A percentile compares a stretch with the other conserved stretches of the same genome.
Evolutionary conservation across 129 eudicot species (phyloP).

Genomic region (Pulicaria dysenterica): DNA sequence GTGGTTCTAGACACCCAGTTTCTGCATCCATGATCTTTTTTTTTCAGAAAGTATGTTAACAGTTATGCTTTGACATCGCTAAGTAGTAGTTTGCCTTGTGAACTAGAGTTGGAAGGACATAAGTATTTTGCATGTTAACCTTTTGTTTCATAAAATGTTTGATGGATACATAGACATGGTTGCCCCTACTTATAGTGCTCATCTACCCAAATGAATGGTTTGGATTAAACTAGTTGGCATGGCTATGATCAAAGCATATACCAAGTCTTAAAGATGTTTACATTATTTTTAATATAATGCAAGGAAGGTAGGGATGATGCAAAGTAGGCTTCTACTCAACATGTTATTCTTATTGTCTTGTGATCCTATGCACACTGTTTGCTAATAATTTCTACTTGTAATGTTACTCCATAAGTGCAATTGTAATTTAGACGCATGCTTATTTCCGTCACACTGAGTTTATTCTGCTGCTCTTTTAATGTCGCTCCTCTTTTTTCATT

Average conservation of each 20-base stretch:
- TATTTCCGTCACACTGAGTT: too few species aligned
- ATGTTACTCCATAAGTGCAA: neutral
- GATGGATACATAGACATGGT: conserved; percentile 9
- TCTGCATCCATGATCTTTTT: neutral
- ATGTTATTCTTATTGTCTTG: neutral
- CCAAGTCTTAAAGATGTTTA: too few species aligned
- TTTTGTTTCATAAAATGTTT: conserved; percentile 6
- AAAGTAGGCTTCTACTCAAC: neutral
- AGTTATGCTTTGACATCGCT: neutral
- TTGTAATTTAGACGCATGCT: neutral
- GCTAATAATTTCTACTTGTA: neutral
- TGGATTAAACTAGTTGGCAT: neutral
- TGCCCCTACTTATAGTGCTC: conserved; percentile 14
- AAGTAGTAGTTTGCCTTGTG: conserved; percentile 1
- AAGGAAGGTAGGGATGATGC: neutral
- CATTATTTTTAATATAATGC: neutral
- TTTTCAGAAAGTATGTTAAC: neutral
- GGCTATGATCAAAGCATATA: too few species aligned
- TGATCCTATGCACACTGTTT: neutral
- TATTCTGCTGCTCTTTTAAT: neutral
- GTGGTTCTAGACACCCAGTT: neutral
- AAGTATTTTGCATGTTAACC: neutral
- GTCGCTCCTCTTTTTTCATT: neutral
- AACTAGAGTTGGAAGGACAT: conserved; percentile 16
- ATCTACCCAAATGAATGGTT: neutral